Conservation (phyloP, 2,329 filamentous ascomycete species). For the Fusarium cyanostomum region DNA sequence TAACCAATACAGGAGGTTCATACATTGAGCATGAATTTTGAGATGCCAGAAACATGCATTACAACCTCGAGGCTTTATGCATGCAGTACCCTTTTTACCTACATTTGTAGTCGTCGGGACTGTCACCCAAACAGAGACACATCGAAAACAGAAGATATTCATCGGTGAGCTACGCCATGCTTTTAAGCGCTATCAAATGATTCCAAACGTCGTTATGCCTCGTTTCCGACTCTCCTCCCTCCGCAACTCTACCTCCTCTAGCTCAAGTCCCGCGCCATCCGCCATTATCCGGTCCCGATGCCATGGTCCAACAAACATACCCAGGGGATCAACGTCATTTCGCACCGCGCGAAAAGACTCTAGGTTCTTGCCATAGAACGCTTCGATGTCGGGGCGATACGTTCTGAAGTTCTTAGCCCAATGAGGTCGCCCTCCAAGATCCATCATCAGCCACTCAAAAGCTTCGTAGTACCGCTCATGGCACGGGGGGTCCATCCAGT, state of each 20-base stretch:
- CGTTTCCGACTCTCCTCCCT: slow-evolving; percentile 38
- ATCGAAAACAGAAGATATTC: not conserved
- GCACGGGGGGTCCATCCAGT: slow-evolving; percentile 80
- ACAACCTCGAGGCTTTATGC: no score
- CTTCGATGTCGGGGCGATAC: slow-evolving; percentile 67
- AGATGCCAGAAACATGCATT: not conserved
- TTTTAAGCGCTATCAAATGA: slow-evolving; percentile 25
- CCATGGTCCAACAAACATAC: slow-evolving; percentile 93
- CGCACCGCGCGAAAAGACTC: slow-evolving; percentile 74
- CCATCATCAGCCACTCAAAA: slow-evolving; percentile 90
- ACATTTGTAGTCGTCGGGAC: not conserved
- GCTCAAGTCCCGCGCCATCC: slow-evolving; percentile 45
- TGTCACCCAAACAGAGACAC: not conserved
- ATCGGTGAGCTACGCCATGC: slow-evolving; percentile 13
- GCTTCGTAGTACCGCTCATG: slow-evolving; percentile 83
- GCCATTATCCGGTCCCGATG: slow-evolving; percentile 74
- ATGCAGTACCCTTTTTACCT: not conserved
- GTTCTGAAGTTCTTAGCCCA: slow-evolving; percentile 92
- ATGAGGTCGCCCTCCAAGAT: slow-evolving; percentile 83
- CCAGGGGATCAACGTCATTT: slow-evolving; percentile 77
- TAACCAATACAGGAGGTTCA: slow-evolving; percentile 20
- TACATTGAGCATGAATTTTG: not conserved
- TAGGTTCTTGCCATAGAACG: slow-evolving; percentile 75
- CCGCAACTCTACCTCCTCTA: slow-evolving; percentile 51
- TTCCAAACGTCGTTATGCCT: slow-evolving; percentile 43